A percentile compares a stretch with the other conserved stretches of the same genome.
These are phyloP conservation scores for Cyclanthera cordifolia DNA, from an alignment of 306 rosid genomes.

Conservation along the genomic window DNA sequence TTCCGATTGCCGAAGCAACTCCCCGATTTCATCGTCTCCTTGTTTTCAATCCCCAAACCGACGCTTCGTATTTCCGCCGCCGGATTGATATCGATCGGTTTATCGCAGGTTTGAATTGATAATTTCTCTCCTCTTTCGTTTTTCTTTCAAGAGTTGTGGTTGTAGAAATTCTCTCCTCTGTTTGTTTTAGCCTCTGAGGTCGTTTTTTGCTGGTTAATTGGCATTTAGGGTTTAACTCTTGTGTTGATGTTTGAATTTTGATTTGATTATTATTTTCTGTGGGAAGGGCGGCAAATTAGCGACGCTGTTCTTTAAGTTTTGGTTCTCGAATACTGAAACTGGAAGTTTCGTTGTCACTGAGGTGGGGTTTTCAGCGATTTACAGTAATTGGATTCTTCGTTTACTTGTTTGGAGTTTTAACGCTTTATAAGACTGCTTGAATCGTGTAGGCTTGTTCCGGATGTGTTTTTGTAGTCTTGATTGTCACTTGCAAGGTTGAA, in stretches of 20 bases:
- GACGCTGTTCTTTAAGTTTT: background rate
- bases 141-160: background rate
- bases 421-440: background rate
- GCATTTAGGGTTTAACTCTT: background rate
- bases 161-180: background rate
- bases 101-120: background rate
- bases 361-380: background rate
- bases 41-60: background rate
- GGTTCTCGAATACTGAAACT: background rate
- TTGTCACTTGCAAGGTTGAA: background rate
- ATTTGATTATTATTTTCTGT: background rate
- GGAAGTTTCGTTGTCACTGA: background rate
- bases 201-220: background rate
- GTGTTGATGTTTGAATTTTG: background rate
- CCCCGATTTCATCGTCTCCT: constrained; percentile 1
- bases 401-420: background rate
- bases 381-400: background rate
- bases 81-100: background rate
- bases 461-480: background rate
- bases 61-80: background rate
- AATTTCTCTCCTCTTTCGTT: background rate
- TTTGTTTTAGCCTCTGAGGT: background rate
- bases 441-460: background rate
- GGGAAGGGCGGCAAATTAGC: background rate
- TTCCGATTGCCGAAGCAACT: constrained; percentile 6